Base-by-base conservation (phyloP, 306 rosid genomes). In the Quercus wislizeni region DNA sequence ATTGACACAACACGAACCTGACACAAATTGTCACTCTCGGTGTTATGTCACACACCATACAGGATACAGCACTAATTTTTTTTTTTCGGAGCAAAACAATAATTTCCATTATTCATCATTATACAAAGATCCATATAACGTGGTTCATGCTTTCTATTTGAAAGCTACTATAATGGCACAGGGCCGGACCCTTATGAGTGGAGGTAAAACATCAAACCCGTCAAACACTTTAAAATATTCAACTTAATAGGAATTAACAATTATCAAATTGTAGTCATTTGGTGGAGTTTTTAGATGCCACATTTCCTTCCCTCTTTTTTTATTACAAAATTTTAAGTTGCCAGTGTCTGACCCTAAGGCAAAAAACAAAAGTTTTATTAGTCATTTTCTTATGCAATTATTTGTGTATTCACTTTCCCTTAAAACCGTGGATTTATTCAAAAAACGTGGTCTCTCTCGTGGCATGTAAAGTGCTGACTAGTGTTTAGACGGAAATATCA, bases 1-100 rank as follows among this genome's bases (percentile, higher is more conserved):
- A 0, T 7, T 38, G 2, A 38, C 46, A 38, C 1, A 0, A 2
- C 1, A 38, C 10, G 0, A 38, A 38, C 2, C 2, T 0, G 0
- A 38, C 0, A 38, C 0, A 0, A 38, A 38, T 38, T 7, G 46
- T 38, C 11, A 7, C 0, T 0, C 2, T 8, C 2, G 11, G 5
- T 49, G 1, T 1, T 49, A 49, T 49, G 54, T 12, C 54, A 49
- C 15, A 3, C 1, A 41, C 46, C 12, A 8, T 2, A 8, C 46
- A 41, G 2, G 46, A 41, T 41, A 41, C 46, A 49, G 5, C 54
- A 49, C 54, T 5, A 12, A 23, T 23, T 49, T 3, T 49, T 49
- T 12, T 46, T 13, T 49, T 49, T 2, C 0, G 52, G 13, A 3
- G 54, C 17, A 13, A 13, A 49, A 11, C 54, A 49, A 49, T 49